Percentiles rank a stretch among this genome's conserved stretches.
Evolutionary conservation across 2,329 filamentous ascomycete species (phyloP).

Genomic region (Aspergillus sp.): DNA sequence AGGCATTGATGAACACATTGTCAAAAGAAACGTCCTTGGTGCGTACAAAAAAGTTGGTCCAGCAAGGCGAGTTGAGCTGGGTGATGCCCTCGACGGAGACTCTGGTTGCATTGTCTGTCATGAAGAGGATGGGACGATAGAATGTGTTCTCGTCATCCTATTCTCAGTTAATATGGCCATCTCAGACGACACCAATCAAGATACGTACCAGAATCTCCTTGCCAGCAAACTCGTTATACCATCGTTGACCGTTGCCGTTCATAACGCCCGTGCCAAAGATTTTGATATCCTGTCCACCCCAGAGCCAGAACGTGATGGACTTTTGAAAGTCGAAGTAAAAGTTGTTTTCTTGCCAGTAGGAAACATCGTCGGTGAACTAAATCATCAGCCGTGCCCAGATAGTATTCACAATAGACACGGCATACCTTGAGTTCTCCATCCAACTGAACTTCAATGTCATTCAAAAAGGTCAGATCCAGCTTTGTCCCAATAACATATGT

Average conservation of each 20-base stretch:
- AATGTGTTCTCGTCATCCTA: constrained; percentile 51
- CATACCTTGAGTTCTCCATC: constrained; percentile 52
- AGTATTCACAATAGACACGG: neutral
- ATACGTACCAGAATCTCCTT: constrained; percentile 30
- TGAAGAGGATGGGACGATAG: constrained; percentile 56
- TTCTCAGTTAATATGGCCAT: neutral
- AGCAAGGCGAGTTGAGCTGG: constrained; percentile 58
- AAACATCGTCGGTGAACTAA: constrained; percentile 44
- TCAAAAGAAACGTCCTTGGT: constrained; percentile 53
- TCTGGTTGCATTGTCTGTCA: constrained; percentile 58
- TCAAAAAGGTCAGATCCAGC: constrained; percentile 54
- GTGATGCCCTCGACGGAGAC: constrained; percentile 55
- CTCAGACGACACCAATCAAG: too few species aligned
- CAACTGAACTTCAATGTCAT: constrained; percentile 54
- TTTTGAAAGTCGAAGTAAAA: constrained; percentile 50
- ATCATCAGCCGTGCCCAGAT: constrained; percentile 3
- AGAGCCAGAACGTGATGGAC: constrained; percentile 60
- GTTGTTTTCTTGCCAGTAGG: constrained; percentile 47
- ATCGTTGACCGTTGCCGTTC: constrained; percentile 52
- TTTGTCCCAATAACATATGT: constrained; percentile 57
- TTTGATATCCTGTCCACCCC: constrained; percentile 58
- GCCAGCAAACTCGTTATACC: constrained; percentile 47
- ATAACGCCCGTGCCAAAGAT: constrained; percentile 55
- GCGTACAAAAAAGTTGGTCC: constrained; percentile 59
- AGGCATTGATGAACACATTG: constrained; percentile 51